These are phyloP conservation scores for Sporobolus alterniflorus DNA, from an alignment of 202 grass and related monocot genomes.

Conservation along the genomic window DNA sequence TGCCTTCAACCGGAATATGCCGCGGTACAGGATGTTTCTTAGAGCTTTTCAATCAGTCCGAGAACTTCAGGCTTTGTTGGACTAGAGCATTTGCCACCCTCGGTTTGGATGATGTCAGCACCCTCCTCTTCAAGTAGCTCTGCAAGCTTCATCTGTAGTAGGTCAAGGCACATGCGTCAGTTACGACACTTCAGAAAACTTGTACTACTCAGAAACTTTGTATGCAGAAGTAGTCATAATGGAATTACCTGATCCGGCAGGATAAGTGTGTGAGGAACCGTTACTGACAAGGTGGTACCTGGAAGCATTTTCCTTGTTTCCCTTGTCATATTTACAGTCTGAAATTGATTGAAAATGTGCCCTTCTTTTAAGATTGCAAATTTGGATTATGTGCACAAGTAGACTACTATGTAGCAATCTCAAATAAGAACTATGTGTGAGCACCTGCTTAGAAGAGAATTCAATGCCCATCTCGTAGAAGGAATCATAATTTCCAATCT, in stretches of 20 bases:
- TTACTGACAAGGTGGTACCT: conserved; percentile 79
- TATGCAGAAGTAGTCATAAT: background rate
- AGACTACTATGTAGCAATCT: background rate
- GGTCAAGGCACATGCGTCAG: background rate
- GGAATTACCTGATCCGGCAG: conserved; percentile 82
- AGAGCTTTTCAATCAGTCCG: conserved; percentile 95
- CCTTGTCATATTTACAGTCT: conserved; percentile 88
- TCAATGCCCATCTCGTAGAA: conserved; percentile 79
- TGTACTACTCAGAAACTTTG: background rate
- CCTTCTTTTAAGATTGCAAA: background rate
- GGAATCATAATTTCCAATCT: conserved; percentile 96
- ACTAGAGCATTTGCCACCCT: conserved; percentile 87
- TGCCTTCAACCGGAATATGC: too few relatives aligned
- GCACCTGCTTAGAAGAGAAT: conserved; percentile 81
- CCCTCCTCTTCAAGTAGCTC: conserved; percentile 91
- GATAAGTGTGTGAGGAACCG: conserved; percentile 87
- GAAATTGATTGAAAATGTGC: conserved; percentile 23
- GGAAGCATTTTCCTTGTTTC: conserved; percentile 86
- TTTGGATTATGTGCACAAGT: background rate
- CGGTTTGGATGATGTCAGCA: conserved; percentile 90
- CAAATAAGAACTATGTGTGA: background rate
- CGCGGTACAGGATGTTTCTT: background rate
- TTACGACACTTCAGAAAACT: background rate
- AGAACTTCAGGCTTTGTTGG: conserved; percentile 84
- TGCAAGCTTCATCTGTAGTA: conserved; percentile 70